A percentile compares a stretch with the other conserved stretches of the same genome.
phyloP scores from a whole-genome alignment of 345 rosid genomes.

The Gossypium thurberi region DNA sequence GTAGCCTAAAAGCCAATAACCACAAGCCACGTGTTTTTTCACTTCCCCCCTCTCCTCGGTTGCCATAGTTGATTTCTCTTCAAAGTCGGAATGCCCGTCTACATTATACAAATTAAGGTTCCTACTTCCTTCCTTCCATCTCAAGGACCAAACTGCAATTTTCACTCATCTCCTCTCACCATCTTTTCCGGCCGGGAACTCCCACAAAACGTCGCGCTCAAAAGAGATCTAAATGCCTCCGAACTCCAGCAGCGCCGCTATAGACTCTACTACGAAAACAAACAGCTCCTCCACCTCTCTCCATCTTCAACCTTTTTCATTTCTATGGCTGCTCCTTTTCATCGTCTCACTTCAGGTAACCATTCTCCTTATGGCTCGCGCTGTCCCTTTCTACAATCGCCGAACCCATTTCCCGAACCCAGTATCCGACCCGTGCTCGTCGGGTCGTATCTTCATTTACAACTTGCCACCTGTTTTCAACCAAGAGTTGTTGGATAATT shows the following conservation, averaged over 20 bases:
- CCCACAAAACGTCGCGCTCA: neutral
- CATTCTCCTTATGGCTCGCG: slow-evolving; percentile 49
- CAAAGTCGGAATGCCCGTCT: neutral
- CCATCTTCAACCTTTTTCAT: slow-evolving; percentile 27
- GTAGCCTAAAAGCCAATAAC: neutral
- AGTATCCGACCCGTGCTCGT: slow-evolving; percentile 39
- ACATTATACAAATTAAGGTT: neutral
- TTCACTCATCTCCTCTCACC: neutral
- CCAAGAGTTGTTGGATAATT: slow-evolving; percentile 46
- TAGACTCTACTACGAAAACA: slow-evolving; percentile 28
- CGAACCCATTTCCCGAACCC: slow-evolving; percentile 24
- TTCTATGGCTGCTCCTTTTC: slow-evolving; percentile 50
- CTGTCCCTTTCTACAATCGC: slow-evolving; percentile 35
- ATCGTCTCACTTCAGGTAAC: slow-evolving; percentile 56
- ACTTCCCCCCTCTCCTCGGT: too few relatives aligned
- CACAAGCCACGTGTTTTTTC: too few relatives aligned
- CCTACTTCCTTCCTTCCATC: neutral
- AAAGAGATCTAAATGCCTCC: slow-evolving; percentile 42
- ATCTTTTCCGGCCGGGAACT: slow-evolving; percentile 24
- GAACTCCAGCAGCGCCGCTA: neutral
- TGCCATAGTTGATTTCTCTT: neutral
- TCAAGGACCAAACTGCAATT: neutral
- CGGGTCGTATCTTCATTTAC: slow-evolving; percentile 73
- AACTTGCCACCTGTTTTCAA: slow-evolving; percentile 65
- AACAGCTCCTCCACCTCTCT: slow-evolving; percentile 35